Evolutionary conservation across 148 eudicot species (phyloP).

Genomic region (Persicaria tinctoria): DNA sequence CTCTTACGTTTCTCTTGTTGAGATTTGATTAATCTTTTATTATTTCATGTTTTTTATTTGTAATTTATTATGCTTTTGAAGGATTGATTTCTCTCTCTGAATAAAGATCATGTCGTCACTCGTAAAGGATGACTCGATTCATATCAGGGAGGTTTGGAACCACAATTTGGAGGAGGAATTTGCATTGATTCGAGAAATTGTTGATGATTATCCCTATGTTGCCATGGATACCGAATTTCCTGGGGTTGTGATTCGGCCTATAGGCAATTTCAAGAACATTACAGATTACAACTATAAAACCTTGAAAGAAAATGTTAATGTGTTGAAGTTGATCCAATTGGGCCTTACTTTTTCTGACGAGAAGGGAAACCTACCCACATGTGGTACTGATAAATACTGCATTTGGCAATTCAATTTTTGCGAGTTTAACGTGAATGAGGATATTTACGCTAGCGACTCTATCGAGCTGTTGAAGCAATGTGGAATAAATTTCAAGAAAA

Average conservation of each 20-base stretch:
- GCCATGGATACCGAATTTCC: conserved; percentile 17
- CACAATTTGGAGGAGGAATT: conserved; percentile 30
- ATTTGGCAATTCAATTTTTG: conserved; percentile 19
- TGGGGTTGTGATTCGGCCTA: conserved; percentile 19
- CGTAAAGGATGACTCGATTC: conserved; percentile 27
- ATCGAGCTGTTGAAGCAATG: conserved; percentile 14
- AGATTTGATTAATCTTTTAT: too few relatives aligned
- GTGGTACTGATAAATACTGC: conserved; percentile 14
- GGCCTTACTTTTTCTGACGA: conserved; percentile 16
- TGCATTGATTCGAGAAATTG: conserved; percentile 23
- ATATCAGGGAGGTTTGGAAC: conserved; percentile 41
- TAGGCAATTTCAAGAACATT: conserved; percentile 13
- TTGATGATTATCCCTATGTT: conserved; percentile 19
- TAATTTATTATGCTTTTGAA: conserved; percentile 17
- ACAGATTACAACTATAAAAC: conserved; percentile 16
- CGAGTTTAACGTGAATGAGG: conserved; percentile 12
- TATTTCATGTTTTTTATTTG: conserved; percentile 14
- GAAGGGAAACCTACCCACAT: conserved; percentile 16
- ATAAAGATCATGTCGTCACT: conserved; percentile 3
- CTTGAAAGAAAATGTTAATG: conserved; percentile 17
- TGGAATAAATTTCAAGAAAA: conserved; percentile 19
- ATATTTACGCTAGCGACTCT: conserved; percentile 8
- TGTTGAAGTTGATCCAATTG: conserved; percentile 16
- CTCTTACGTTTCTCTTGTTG: neutral
- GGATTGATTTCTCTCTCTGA: neutral